Evolutionary conservation across 2,329 filamentous ascomycete genomes (phyloP), one percentile per base, ranked within the genome.

Genomic region (Bisporella sp.): DNA sequence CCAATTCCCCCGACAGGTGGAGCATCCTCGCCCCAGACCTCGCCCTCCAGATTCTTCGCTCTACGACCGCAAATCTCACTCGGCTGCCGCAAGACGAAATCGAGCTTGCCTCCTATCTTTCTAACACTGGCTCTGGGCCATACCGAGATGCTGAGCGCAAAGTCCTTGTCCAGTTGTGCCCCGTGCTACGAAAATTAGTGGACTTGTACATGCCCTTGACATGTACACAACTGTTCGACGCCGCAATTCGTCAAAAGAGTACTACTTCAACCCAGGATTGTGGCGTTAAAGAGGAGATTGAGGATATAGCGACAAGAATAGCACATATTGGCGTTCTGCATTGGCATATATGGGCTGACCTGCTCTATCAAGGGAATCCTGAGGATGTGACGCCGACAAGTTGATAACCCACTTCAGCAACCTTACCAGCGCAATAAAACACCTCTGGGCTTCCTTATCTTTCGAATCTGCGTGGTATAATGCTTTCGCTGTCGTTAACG

Each of bases 291-390:
- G 60, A 62, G 5, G 60, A 64, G 29, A 57, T 87, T 37, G 74
- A 77, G 41, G 84, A 89, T 52, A 80, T 96, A 66, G 82, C 88
- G 1, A 85, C 83, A 41, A 82, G 88, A 42, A 75, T 96, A 46
- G 85, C 89, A 5, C 92, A 96, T 63, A 81, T 96, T 43, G 82
- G 87, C 11, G 77, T 93, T 5, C 71, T 97, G 29, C 90, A 96
- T 68, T 96, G 91, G 90, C 79, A 87, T 45, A 85, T 96, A 3
- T 97, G 91, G 89, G 79, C 80, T 1, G 79, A 81, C 2, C 73
- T 95, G 48, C 81, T 86, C 8, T 96, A 96, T 64, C 57, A 65
- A 21, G 59, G 62, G 3, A 56, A 64, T 53, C 60, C 62, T 4
- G 57, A 62, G n/a, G n/a, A n/a, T n/a, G n/a, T n/a, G n/a, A n/a